Evolutionary conservation across 1,284 basidiomycete species (phyloP), one percentile per base, ranked within the genome.

Genomic region (Malassezia furfur): DNA sequence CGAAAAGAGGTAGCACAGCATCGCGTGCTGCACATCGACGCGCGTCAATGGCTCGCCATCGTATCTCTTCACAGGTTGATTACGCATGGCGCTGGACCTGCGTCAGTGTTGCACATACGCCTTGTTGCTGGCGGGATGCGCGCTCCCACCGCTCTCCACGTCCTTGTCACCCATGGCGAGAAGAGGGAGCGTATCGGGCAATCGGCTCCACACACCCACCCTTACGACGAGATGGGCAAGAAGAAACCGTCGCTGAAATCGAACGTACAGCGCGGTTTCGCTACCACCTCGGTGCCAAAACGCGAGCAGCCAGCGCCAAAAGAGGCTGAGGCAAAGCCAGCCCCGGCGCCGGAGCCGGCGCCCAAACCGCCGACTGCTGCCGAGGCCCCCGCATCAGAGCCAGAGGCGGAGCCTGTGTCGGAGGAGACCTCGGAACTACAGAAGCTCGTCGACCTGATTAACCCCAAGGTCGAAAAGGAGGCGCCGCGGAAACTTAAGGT

Each of bases 381-480:
- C 17, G 38, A 40, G 14, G 8, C 30, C 25, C n/a, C 28, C 14
- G 45, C 21, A 14, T 11, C 38, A 14, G 49, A 32, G 19, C 32
- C 40, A 2, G 15, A 17, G 17, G n/a, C 30, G 7, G 37, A 28
- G 28, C 21, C 21, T n/a, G 44, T 15, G 28, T 14, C 40, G 5
- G 40, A 43, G 40, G 72, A 75, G 49, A 57, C 67, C 1, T 67
- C 71, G 48, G 74, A 73, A 43, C 63, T 74, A 1, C 69, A 74
- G 48, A 63, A 67, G 36, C 58, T 75, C 31, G 72, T 74, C 19
- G 90, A 96, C 62, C 84, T 83, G 66, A 78, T 87, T 31, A 87
- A 93, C 67, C 88, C 91, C 15, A 88, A 84, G 66, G 86, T 83
- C 2, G 89, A 96, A 70, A 91, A 86, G 76, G 94, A 96, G 65